phyloP scores from a whole-genome alignment of 352 stramenopile species.

The Phytophthora ramorum region DNA sequence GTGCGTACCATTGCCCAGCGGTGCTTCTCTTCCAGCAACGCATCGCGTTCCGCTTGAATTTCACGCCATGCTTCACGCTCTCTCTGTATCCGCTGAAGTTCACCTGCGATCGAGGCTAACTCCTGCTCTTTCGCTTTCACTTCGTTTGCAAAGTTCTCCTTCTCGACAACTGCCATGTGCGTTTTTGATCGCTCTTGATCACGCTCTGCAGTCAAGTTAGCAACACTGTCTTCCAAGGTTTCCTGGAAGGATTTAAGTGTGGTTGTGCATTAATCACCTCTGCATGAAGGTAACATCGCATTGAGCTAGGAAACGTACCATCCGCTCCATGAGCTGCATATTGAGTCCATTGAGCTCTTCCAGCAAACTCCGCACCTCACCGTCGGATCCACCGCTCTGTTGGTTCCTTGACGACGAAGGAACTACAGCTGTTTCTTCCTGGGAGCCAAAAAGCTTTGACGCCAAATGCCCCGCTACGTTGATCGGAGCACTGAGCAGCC shows the following conservation, averaged over 20 bases:
- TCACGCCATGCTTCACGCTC: constrained; percentile 80
- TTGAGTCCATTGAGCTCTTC: constrained; percentile 87
- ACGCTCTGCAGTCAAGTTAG: constrained; percentile 73
- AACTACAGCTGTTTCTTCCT: constrained; percentile 38
- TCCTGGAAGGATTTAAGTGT: constrained; percentile 46
- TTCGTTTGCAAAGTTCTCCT: constrained; percentile 61
- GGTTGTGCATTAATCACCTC: background rate
- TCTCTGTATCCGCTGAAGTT: constrained; percentile 77
- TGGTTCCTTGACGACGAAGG: constrained; percentile 21
- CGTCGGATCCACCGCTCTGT: constrained; percentile 28
- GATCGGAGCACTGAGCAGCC: constrained; percentile 72
- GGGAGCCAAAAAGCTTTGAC: constrained; percentile 76
- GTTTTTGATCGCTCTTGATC: constrained; percentile 78
- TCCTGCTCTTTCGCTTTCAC: constrained; percentile 61
- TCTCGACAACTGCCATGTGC: constrained; percentile 69
- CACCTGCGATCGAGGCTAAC: constrained; percentile 49
- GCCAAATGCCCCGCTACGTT: constrained; percentile 65
- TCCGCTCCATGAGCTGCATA: constrained; percentile 81
- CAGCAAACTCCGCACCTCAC: constrained; percentile 74
- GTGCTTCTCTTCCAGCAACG: constrained; percentile 84
- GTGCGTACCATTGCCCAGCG: constrained; percentile 77
- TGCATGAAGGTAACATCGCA: background rate
- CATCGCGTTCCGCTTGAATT: constrained; percentile 82
- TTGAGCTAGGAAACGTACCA: constrained; percentile 46
- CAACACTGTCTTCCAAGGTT: constrained; percentile 73